Evolutionary conservation across 2,329 filamentous ascomycete genomes (phyloP).

Genomic region (Trichoderma koningii): DNA sequence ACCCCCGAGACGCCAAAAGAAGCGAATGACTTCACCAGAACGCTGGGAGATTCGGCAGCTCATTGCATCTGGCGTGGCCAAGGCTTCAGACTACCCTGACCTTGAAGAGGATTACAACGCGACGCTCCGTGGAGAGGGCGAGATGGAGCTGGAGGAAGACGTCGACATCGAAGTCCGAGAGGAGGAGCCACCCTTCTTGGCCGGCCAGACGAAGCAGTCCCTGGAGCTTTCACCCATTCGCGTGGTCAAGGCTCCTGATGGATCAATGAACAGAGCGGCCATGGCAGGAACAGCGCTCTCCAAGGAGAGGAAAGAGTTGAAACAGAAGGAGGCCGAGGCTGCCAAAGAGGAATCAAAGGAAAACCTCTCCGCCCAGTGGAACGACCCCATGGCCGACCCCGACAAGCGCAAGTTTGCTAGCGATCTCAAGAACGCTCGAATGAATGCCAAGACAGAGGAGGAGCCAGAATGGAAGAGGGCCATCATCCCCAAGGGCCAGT

Average conservation of each 20-base stretch:
- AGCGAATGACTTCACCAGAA: conserved; percentile 94
- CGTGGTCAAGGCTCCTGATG: conserved; percentile 95
- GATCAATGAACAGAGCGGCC: conserved; percentile 94
- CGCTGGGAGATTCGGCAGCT: conserved; percentile 97
- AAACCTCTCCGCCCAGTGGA: conserved; percentile 88
- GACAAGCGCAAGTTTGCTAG: conserved; percentile 86
- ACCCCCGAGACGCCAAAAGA: conserved; percentile 65
- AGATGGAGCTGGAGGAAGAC: conserved; percentile 92
- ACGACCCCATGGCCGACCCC: conserved; percentile 90
- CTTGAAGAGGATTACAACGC: conserved; percentile 92
- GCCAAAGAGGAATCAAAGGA: conserved; percentile 75
- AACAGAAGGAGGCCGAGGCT: conserved; percentile 83
- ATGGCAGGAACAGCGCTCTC: conserved; percentile 89
- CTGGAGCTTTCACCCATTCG: conserved; percentile 93
- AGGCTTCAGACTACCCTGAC: conserved; percentile 90
- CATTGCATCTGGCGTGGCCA: conserved; percentile 91
- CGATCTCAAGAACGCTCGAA: conserved; percentile 72
- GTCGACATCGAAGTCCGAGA: conserved; percentile 96
- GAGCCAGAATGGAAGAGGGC: conserved; percentile 93
- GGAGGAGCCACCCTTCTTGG: conserved; percentile 93
- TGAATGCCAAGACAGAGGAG: conserved; percentile 62
- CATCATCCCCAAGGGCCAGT: conserved; percentile 75
- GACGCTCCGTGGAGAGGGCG: conserved; percentile 79
- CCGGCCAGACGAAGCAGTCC: conserved; percentile 94
- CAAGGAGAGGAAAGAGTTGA: conserved; percentile 85